phyloP scores from a whole-genome alignment of 1,139 yeast species.

The Lodderomyces metapsilosis region DNA sequence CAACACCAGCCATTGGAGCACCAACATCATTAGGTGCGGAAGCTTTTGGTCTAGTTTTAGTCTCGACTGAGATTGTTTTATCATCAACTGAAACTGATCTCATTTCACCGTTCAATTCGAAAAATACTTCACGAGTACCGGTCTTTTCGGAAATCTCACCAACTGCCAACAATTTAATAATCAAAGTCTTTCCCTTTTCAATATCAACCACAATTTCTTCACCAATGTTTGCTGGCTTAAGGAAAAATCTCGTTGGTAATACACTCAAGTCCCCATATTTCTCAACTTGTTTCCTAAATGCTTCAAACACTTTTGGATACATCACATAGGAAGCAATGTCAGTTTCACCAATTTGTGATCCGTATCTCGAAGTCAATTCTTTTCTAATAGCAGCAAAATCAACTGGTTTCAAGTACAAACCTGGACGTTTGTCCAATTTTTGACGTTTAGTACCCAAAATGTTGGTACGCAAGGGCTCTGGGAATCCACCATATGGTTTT shows the following conservation, averaged over 20 bases:
- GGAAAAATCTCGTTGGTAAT: conserved; percentile 86
- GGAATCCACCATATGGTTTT: conserved; percentile 99
- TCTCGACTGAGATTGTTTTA: conserved; percentile 79
- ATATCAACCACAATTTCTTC: conserved; percentile 88
- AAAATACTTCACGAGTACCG: conserved; percentile 94
- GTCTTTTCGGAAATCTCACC: conserved; percentile 84
- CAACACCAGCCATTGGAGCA: conserved; percentile 99
- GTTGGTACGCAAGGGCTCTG: conserved; percentile 94
- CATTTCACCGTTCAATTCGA: conserved; percentile 97
- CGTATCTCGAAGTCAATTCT: conserved; percentile 67
- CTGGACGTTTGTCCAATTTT: conserved; percentile 87
- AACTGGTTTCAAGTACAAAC: conserved; percentile 79
- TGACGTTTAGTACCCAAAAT: conserved; percentile 82
- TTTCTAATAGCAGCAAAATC: conserved; percentile 69
- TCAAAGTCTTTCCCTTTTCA: conserved; percentile 92
- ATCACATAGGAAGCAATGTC: conserved; percentile 94
- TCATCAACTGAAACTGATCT: conserved; percentile 92
- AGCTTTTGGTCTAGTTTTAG: conserved; percentile 88
- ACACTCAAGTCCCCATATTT: conserved; percentile 91
- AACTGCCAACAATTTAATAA: conserved; percentile 86
- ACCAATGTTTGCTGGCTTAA: conserved; percentile 81
- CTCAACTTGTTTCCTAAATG: conserved; percentile 69
- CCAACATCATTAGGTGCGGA: conserved; percentile 92
- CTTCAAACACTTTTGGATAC: conserved; percentile 97
- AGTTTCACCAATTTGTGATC: conserved; percentile 63